Base-by-base conservation (phyloP, 805 yeast genomes). In the Yarrowia keelungensis region DNA sequence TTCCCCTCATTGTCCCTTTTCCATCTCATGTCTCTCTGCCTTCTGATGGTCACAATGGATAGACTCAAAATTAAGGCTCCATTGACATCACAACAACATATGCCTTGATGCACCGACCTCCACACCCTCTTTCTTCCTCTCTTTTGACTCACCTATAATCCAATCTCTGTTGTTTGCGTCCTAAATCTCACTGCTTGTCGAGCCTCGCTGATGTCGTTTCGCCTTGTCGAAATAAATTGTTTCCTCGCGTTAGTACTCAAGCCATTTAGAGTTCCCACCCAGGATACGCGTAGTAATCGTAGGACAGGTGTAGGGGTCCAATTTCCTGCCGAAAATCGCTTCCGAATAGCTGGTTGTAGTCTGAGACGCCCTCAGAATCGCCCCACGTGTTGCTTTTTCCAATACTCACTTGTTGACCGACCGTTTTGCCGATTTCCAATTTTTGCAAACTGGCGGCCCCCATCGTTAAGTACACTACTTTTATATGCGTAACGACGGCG, bases 401-500 rank as follows among this genome's bases (percentile, higher is more conserved):
- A 19, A 53, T 59, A 59, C 65, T 59, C 65, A 59, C 65, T 35
- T 43, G 12, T 59, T 42, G 51, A 35, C 43, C 45, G 51, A 59
- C 65, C 4, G 51, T 45, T 59, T 59, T 35, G 65, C 51, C 65
- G 51, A 59, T 35, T 16, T 59, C 51, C 50, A 59, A 43, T 59
- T 59, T 59, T 59, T 59, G 41, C 42, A 59, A 45, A 59, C 65
- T 59, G 65, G 65, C 65, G 51, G 65, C 65, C 65, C 51, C 51
- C 65, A 59, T 59, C 65, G 51, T 59, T 59, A 59, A 59, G 65
- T 59, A 59, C 65, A 59, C 65, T 45, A 59, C 65, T 59, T 59
- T 59, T 59, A 59, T 59, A 59, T 59, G 50, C 51, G 42, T 59
- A 45, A 59, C 51, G 65, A 43, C 50, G 51, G 65, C 65, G 46